Evolutionary conservation across 345 rosid species (phyloP).

Genomic region (Chamaenerion angustifolium): DNA sequence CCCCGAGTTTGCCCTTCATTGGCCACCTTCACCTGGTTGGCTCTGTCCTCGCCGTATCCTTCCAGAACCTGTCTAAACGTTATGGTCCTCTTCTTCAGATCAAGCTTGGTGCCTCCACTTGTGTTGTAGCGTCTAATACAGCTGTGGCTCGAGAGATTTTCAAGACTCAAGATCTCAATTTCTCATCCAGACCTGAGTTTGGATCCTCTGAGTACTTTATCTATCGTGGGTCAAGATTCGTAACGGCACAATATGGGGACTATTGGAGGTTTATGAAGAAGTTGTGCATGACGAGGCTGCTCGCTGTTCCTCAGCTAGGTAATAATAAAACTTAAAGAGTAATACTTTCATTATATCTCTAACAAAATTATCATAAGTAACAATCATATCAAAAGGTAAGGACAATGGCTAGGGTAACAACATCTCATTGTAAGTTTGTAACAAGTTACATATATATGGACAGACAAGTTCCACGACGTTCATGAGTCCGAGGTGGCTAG

Average conservation of each 20-base stretch:
- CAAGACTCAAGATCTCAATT: constrained; percentile 19
- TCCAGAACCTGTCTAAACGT: constrained; percentile 15
- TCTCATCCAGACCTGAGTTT: constrained; percentile 17
- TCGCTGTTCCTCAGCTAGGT: constrained; percentile 17
- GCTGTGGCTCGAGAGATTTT: constrained; percentile 17
- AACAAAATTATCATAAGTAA: no score
- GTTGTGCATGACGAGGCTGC: constrained; percentile 20
- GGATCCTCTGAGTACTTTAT: constrained; percentile 19
- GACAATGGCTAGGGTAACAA: no score
- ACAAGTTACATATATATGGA: no score
- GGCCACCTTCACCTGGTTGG: constrained; percentile 31
- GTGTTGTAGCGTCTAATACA: constrained; percentile 16
- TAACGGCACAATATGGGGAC: constrained; percentile 13
- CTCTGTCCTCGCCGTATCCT: constrained; percentile 13
- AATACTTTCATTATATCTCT: no score
- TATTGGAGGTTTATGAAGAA: constrained; percentile 31
- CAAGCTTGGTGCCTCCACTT: constrained; percentile 15
- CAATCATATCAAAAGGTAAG: no score
- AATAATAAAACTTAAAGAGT: no score
- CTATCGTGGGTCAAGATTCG: constrained; percentile 15
- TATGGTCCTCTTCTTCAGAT: constrained; percentile 25
- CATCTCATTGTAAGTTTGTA: no score
- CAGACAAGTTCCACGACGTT: constrained; percentile 10
- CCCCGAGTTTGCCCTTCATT: constrained; percentile 24
- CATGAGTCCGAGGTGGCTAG: constrained; percentile 16